Evolutionary conservation across 495 filamentous ascomycete species (phyloP), one percentile per base, ranked within the genome.

Genomic region (Corynascus novoguineensis): DNA sequence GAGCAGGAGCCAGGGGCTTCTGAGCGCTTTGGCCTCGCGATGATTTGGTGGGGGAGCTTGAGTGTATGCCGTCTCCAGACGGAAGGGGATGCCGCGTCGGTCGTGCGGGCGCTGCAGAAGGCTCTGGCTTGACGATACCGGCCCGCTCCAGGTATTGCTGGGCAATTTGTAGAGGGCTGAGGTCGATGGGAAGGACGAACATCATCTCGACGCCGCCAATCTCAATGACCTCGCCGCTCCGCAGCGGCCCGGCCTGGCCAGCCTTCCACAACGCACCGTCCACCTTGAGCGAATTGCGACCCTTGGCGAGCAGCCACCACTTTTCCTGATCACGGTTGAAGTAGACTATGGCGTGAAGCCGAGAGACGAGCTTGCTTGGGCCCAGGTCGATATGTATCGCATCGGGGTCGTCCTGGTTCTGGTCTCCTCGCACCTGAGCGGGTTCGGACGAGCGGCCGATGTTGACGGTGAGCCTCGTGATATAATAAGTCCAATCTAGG

Each of bases 191-290:
- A 24, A 92, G 80, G 17, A 96, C 87, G 73, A 97, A 98, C 82
- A 97, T 90, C 93, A 98, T 98, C 74, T 97, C 90, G 6, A 89
- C 84, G 44, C 90, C 90, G 57, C 85, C 87, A 69, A 97, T 86
- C 63, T 95, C 89, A 53, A 98, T 85, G 48, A 97, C 87, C 66
- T 89, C 83, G 31, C 93, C 93, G 67, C 89, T 92, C 19, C 81
- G 79, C 32, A 98, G 78, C 19, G 81, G 71, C 25, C 80, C 79
- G 25, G 81, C 78, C 37, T 83, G 74, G 29, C 84, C 85, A 49
- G 81, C 78, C 64, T 85, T 86, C 37, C 93, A 75, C 17, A 77
- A 70, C 14, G 68, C 58, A 55, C 89, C 87, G 67, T 98, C 86
- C 12, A 97, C 74, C 60, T 86, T 87, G 17, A 95, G 80, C 21